Conservation (phyloP, 805 yeast species). For the Candida palmyrensis region DNA sequence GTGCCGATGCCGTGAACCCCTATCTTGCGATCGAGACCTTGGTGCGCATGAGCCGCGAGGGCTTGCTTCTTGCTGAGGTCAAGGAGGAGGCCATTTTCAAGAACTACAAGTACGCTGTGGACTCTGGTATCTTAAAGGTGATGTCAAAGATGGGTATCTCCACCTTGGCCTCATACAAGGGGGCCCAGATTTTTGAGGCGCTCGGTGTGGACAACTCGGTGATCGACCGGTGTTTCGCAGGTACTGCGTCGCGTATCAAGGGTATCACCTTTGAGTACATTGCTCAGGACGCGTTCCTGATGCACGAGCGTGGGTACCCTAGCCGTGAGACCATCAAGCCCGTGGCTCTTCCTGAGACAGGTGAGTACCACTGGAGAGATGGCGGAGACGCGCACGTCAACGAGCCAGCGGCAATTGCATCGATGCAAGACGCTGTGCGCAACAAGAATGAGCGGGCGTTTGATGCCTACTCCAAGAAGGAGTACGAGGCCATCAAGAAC, state of each 20-base stretch:
- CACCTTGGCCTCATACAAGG: slow-evolving; percentile 95
- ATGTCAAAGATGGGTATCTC: slow-evolving; percentile 99
- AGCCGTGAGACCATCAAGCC: slow-evolving; percentile 65
- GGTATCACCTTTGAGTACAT: slow-evolving; percentile 94
- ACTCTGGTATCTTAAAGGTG: slow-evolving; percentile 90
- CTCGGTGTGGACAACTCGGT: slow-evolving; percentile 94
- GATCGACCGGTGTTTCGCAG: slow-evolving; percentile 91
- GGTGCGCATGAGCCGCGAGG: slow-evolving; percentile 77
- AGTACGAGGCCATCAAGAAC: slow-evolving; percentile 83
- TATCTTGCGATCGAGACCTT: slow-evolving; percentile 89
- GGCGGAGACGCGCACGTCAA: slow-evolving; percentile 96
- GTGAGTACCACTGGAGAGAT: slow-evolving; percentile 98
- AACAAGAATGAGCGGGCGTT: slow-evolving; percentile 93
- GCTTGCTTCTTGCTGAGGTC: slow-evolving; percentile 53
- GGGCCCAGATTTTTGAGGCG: slow-evolving; percentile 98
- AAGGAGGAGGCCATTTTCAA: slow-evolving; percentile 56
- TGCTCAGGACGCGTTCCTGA: slow-evolving; percentile 92
- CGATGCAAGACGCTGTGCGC: slow-evolving; percentile 96
- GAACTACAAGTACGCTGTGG: slow-evolving; percentile 81
- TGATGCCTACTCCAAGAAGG: slow-evolving; percentile 83
- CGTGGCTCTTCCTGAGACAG: slow-evolving; percentile 81
- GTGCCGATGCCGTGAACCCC: slow-evolving; percentile 95
- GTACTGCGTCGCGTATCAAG: slow-evolving; percentile 94
- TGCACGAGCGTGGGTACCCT: slow-evolving; percentile 93
- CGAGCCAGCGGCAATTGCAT: slow-evolving; percentile 92